Base-by-base conservation (phyloP, 225 moss, liverwort and hornwort species). In the Straminergon stramineum region DNA sequence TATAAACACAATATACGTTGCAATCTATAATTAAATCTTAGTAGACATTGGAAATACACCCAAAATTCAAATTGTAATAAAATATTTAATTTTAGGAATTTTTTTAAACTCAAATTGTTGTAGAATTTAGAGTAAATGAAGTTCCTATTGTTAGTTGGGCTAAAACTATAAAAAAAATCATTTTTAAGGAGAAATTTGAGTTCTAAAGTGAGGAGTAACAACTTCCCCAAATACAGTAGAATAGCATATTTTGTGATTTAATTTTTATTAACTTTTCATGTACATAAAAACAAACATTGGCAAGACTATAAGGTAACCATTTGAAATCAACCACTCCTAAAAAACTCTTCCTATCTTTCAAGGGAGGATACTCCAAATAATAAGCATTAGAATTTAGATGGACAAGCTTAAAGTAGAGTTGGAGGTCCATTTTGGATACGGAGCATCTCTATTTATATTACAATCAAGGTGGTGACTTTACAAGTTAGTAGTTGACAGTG, bases 1-100 rank as follows among this genome's bases (percentile, higher is more conserved):
- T 22, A 0, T 22, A 4, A 39, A 24, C 4, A 13, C 3, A 39
- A 24, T 8, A 14, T 39, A 24, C 2, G 0, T 69, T 1, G 23
- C 13, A 39, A 23, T 39, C 39, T 39, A 70, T 18, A 13, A 39
- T 13, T 70, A 70, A 4, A 70, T 39, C 14, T 70, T 0, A 39
- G 0, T 39, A 13, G 14, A 23, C 7, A 41, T 41, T 71, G 26
- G 8, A 71, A 24, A 24, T 71, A 41, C 13, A 15, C 1, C 3
- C 2, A 26, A 41, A 39, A 7, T 71, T 22, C 41, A 71, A 41
- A 41, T 71, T 41, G 41, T 5, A 71, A 12, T 41, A 71, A 15
- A 41, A 41, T 15, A 13, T 39, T 24, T 4, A 2, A 71, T 41
- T 24, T 41, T 11, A 37, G 14, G 24, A 15, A 15, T 24, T 23